Conservation (phyloP, 2,329 filamentous ascomycete species). For the Aspergillus nomiae region DNA sequence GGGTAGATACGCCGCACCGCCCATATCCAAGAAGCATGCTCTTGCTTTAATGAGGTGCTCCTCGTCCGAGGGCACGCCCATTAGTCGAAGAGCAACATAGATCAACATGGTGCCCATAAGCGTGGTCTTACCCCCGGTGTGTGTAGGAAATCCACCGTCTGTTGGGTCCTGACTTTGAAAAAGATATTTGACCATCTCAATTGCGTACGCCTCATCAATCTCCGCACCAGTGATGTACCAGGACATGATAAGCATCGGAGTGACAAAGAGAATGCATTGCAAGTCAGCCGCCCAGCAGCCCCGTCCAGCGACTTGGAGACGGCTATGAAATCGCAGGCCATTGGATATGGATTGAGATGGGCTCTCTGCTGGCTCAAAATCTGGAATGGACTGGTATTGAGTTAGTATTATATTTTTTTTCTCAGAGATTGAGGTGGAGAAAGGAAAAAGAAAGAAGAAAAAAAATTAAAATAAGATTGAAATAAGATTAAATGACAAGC, state of each 20-base stretch:
- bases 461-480: no score
- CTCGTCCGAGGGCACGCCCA: background rate
- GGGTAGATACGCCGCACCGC: background rate
- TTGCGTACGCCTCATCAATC: background rate
- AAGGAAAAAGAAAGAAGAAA: background rate
- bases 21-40: background rate
- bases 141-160: constrained; percentile 1
- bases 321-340: background rate
- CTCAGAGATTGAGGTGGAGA: background rate
- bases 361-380: background rate
- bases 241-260: constrained; percentile 2
- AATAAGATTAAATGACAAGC: no score
- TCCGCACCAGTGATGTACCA: constrained; percentile 10
- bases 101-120: background rate
- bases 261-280: constrained; percentile 13
- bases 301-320: background rate
- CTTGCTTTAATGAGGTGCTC: background rate
- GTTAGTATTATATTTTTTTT: background rate
- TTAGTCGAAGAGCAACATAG: background rate
- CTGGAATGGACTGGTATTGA: background rate
- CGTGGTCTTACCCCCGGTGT: background rate
- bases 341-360: background rate
- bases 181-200: constrained; percentile 6
- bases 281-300: constrained; percentile 14
- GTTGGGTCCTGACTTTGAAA: background rate